phyloP scores from a whole-genome alignment of 441 rosid genomes.

The Euphorbia schlechtendalii region DNA sequence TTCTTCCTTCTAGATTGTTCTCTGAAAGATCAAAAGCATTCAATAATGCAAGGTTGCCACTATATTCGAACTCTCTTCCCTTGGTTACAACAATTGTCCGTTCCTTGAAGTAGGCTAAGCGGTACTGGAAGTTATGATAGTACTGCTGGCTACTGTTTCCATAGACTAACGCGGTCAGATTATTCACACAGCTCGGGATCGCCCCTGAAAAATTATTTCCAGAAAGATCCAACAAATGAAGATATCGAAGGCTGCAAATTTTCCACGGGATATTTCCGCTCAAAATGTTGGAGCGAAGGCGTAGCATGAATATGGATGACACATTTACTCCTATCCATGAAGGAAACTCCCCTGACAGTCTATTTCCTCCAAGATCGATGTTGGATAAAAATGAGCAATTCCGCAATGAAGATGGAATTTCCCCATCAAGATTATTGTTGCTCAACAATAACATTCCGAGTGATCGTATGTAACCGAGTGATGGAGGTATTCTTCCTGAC shows the following conservation, averaged over 20 bases:
- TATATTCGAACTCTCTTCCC: constrained; percentile 24
- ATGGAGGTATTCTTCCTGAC: constrained; percentile 39
- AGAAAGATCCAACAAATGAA: constrained; percentile 39
- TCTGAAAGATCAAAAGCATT: constrained; percentile 38
- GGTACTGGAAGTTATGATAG: constrained; percentile 7
- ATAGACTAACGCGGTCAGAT: constrained; percentile 31
- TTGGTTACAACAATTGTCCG: constrained; percentile 30
- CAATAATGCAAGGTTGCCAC: constrained; percentile 18
- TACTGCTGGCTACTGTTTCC: constrained; percentile 24
- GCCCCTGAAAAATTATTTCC: constrained; percentile 33
- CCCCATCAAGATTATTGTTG: constrained; percentile 43
- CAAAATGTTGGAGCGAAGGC: constrained; percentile 30
- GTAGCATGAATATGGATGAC: constrained; percentile 21
- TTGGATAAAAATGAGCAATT: constrained; percentile 44
- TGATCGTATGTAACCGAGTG: constrained; percentile 33
- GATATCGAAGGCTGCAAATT: constrained; percentile 30
- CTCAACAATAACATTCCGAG: constrained; percentile 48
- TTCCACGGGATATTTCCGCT: constrained; percentile 29
- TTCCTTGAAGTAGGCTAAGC: constrained; percentile 27
- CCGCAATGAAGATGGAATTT: constrained; percentile 41
- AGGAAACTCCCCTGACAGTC: constrained; percentile 22
- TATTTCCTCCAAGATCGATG: constrained; percentile 30
- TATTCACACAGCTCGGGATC: constrained; percentile 43
- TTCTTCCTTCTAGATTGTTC: constrained; percentile 37
- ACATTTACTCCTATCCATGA: constrained; percentile 21